Base-by-base conservation (phyloP, 2,329 filamentous ascomycete species). In the Clonostachys byssicola region DNA sequence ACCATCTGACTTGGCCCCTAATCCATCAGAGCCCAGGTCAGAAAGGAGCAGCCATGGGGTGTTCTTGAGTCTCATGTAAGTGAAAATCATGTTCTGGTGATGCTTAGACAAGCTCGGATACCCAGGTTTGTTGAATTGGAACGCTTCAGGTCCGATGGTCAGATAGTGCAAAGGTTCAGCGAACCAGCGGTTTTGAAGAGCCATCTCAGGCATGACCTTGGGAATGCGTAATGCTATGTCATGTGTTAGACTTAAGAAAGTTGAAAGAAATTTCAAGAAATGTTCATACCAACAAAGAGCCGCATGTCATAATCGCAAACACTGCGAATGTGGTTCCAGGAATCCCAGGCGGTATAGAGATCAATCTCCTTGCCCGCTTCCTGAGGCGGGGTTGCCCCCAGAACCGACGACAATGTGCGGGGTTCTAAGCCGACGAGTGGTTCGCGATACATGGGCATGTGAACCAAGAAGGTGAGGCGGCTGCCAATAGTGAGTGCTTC, bases 301-400 rank as follows among this genome's bases (percentile, higher is more conserved):
- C 90, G 82, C 48, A 78, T 70, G 65, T 86, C 86, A 68, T 99
- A 97, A 69, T 85, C 87, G 78, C 91, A 96, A 48, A 90, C 74
- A 46, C 85, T 86, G 46, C 94, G 81, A 58, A 99, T 87, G 18
- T 86, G 77, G 63, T 99, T 86, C 94, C 94, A 99, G 2, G 88
- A 86, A 66, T 97, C 92, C 95, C 95, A 99, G 3, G 85, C 78
- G 46, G 85, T 85, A 65, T 89, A 94, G 1, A 88, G 65, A 58
- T 92, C 86, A 50, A 85, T 71, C 18, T 82, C 76, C 34, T 73
- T 70, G 7, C 58, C 57, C 34, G 65, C 49, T 14, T 54, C 54
- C 12, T 65, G 60, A 2, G 65, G 51, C 5, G 55, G 55, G 14
- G 51, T 51, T 38, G 73, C 63, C 51, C 30, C 64, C 51, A 44